A percentile compares a stretch with the other conserved stretches of the same genome.
Evolutionary conservation across 169 alveolate genomes (phyloP).

Genomic region (Plasmodium knowlesi): DNA sequence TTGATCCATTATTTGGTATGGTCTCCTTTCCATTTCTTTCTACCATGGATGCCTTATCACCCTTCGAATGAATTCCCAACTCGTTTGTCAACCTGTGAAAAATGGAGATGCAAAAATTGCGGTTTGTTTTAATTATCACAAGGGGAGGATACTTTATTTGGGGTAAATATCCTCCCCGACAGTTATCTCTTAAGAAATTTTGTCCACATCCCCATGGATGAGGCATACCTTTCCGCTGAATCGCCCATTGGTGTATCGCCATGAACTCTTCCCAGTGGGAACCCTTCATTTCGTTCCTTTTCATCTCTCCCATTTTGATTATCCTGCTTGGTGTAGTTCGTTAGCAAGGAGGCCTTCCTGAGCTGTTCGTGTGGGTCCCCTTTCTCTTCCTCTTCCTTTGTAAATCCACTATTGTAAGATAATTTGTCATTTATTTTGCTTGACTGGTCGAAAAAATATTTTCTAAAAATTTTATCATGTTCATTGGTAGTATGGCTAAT

Average conservation of each 20-base stretch:
- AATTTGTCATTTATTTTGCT: slow-evolving; percentile 16
- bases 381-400: background rate
- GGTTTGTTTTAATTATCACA: background rate
- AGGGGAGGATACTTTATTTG: background rate
- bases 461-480: slow-evolving; percentile 8
- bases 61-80: background rate
- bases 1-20: too few relatives aligned
- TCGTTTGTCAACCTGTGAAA: background rate
- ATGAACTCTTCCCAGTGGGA: background rate
- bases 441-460: slow-evolving; percentile 19
- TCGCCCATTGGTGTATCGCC: background rate
- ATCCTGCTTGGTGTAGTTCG: background rate
- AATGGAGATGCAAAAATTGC: background rate
- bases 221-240: background rate
- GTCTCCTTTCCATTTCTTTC: too few relatives aligned
- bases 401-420: background rate
- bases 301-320: background rate
- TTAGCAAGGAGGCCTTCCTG: background rate
- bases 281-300: background rate
- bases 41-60: background rate
- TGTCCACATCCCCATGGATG: background rate
- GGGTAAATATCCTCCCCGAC: background rate
- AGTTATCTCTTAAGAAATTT: background rate
- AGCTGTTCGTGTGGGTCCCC: background rate
- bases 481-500: slow-evolving; percentile 29